Evolutionary conservation across 1,139 yeast genomes (phyloP).

Genomic region (Kodamaea sp.): DNA sequence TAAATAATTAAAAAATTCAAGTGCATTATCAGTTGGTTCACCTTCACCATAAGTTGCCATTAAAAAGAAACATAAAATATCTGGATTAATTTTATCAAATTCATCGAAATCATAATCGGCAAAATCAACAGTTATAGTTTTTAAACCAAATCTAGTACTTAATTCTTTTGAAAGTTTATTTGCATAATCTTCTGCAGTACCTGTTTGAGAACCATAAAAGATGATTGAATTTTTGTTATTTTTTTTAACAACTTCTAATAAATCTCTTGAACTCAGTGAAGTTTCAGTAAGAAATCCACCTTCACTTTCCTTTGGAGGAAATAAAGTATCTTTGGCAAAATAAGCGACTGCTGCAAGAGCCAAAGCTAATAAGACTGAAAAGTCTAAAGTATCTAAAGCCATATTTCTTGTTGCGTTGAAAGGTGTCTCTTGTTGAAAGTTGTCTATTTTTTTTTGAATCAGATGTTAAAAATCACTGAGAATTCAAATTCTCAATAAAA

Average conservation of each 20-base stretch:
- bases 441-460: no score
- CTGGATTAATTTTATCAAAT: slow-evolving; percentile 50
- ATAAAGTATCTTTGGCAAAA: slow-evolving; percentile 59
- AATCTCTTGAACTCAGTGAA: slow-evolving; percentile 51
- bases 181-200: slow-evolving; percentile 98
- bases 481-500: no score
- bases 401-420: slow-evolving; percentile 18
- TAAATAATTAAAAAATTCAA: slow-evolving; percentile 62
- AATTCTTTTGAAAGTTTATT: slow-evolving; percentile 87
- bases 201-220: slow-evolving; percentile 96
- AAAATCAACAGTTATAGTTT: slow-evolving; percentile 82
- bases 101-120: slow-evolving; percentile 85
- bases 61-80: slow-evolving; percentile 63
- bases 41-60: slow-evolving; percentile 98
- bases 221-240: slow-evolving; percentile 74
- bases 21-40: slow-evolving; percentile 94
- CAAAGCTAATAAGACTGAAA: slow-evolving; percentile 62
- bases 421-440: no score
- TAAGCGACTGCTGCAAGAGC: slow-evolving; percentile 63
- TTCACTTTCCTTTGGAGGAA: slow-evolving; percentile 37
- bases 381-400: slow-evolving; percentile 67
- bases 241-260: slow-evolving; percentile 57
- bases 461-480: no score
- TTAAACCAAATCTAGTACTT: slow-evolving; percentile 73
- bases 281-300: slow-evolving; percentile 39